Evolutionary conservation across 768 basidiomycete species (phyloP), one percentile per base, ranked within the genome.

Genomic region (Flagelloscypha sp.): DNA sequence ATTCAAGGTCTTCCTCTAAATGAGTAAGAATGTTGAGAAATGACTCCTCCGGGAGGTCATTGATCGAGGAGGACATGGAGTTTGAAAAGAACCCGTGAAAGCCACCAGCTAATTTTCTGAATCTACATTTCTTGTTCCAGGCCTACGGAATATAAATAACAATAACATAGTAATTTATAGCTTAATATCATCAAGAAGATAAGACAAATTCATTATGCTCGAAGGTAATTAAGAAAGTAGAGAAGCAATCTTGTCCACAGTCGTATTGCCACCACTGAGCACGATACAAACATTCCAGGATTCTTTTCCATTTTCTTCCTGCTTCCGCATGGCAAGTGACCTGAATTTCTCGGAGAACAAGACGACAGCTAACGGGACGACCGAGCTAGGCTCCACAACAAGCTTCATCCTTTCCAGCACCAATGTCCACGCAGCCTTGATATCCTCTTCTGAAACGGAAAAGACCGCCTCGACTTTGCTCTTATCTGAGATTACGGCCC

Each of bases 241-340:
- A n/a, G n/a, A n/a, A n/a, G 45, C 33, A 32, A 49, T 31, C 24
- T 48, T 37, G 31, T 49, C 32, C n/a, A 40, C 25, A 21, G 34
- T 36, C n/a, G 37, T 37, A 33, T 41, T 45, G 13, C 43, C 40
- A 15, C 43, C 40, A 17, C 40, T 45, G 15, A 45, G 36, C 3
- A 45, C 43, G 7, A 41, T 25, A 22, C 43, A 35, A 7, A 45
- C 12, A 23, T 45, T 36, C 42, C 42, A 44, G 5, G 38, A 37
- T 4, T 40, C 34, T 11, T 36, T 36, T 7, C 42, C 35, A 3
- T 29, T 31, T 38, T 44, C 42, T 32, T 13, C 36, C 30, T 44
- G 35, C n/a, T n/a, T n/a, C n/a, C n/a, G n/a, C n/a, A n/a, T n/a
- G 19, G 40, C 42, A 25, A 44, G 25, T n/a, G 29, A 27, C 12